Percentiles rank a stretch among this genome's conserved stretches.
Evolutionary conservation across 805 yeast genomes (phyloP).

Genomic region (Nakazawaea wyomingensis): DNA sequence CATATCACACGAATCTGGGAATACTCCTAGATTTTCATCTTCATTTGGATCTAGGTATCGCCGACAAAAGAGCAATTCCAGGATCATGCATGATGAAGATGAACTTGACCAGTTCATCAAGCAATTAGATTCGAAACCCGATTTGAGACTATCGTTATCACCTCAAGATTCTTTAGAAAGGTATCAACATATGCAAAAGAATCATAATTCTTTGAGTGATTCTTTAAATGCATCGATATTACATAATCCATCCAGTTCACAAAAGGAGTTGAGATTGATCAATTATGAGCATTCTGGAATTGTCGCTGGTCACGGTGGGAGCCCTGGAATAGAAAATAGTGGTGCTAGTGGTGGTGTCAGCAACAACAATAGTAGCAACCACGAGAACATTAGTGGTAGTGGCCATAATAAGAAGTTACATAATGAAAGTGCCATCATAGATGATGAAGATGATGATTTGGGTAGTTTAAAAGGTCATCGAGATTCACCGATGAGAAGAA

Average conservation of each 20-base stretch:
- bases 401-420: constrained; percentile 12
- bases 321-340: background rate
- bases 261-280: constrained; percentile 7
- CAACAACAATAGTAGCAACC: background rate
- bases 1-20: constrained; percentile 19
- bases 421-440: constrained; percentile 27
- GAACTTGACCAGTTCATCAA: constrained; percentile 29
- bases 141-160: constrained; percentile 25
- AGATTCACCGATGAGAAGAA: constrained; percentile 1
- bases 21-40: constrained; percentile 59
- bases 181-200: constrained; percentile 15
- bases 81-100: constrained; percentile 20
- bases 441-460: constrained; percentile 26
- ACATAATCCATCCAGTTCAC: constrained; percentile 6
- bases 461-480: constrained; percentile 4
- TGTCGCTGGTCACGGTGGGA: background rate
- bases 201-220: constrained; percentile 16
- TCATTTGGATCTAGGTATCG: constrained; percentile 60
- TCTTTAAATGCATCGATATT: constrained; percentile 13
- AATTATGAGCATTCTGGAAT: constrained; percentile 6
- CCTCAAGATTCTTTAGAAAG: constrained; percentile 16
- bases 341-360: background rate
- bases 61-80: constrained; percentile 15
- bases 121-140: constrained; percentile 32
- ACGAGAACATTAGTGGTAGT: background rate